Conservation (phyloP, 106 monocot species). For the Chionographis japonica region DNA sequence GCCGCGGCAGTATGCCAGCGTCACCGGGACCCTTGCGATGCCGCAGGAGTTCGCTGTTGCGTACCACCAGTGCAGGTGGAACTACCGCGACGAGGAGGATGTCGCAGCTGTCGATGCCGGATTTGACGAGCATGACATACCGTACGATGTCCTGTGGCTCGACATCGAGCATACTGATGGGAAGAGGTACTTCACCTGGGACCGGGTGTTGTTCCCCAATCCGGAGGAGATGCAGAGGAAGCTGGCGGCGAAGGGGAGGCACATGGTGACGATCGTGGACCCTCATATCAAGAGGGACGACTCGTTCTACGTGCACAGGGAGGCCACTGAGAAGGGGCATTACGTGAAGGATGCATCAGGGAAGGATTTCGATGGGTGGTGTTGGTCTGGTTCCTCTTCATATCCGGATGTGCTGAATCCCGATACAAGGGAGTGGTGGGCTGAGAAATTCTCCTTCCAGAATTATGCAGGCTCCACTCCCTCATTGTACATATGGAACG, state of each 20-base stretch:
- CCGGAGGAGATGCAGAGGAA: slow-evolving; percentile 89
- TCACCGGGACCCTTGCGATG: slow-evolving; percentile 79
- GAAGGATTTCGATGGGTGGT: slow-evolving; percentile 92
- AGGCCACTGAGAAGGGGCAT: slow-evolving; percentile 90
- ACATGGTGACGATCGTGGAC: slow-evolving; percentile 94
- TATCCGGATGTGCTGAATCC: slow-evolving; percentile 89
- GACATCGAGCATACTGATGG: slow-evolving; percentile 97
- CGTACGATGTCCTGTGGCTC: slow-evolving; percentile 97
- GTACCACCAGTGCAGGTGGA: slow-evolving; percentile 98
- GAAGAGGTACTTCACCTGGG: slow-evolving; percentile 97
- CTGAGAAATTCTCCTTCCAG: slow-evolving; percentile 75
- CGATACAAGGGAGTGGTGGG: slow-evolving; percentile 90
- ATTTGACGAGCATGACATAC: slow-evolving; percentile 97
- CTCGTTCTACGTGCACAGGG: slow-evolving; percentile 59
- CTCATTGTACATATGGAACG: slow-evolving; percentile 91
- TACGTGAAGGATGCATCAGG: slow-evolving; percentile 89
- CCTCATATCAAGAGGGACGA: slow-evolving; percentile 94
- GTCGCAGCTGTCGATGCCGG: slow-evolving; percentile 75
- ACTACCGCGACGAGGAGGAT: slow-evolving; percentile 96
- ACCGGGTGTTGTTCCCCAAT: slow-evolving; percentile 64
- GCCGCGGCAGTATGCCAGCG: slow-evolving; percentile 56
- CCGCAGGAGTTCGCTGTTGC: slow-evolving; percentile 85
- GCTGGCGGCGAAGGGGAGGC: slow-evolving; percentile 67
- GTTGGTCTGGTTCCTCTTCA: slow-evolving; percentile 94
- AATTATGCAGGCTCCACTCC: slow-evolving; percentile 88